phyloP scores from a whole-genome alignment of 352 stramenopile genomes.

The Phytophthora podocarpi region DNA sequence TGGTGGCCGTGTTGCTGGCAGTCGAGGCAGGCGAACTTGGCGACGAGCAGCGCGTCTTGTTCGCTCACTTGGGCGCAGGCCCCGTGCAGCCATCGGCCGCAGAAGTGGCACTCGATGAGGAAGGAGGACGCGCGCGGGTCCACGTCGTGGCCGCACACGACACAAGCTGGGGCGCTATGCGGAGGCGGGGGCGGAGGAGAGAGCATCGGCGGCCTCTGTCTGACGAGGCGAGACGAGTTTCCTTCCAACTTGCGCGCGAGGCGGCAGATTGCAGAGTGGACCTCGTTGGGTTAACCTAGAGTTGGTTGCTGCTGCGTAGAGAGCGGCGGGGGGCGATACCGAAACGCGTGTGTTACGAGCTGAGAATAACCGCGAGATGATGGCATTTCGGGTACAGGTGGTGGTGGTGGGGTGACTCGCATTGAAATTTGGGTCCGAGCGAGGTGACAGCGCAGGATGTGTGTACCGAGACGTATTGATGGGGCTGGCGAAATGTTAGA shows the following conservation, averaged over 20 bases:
- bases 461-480: slow-evolving; percentile 27
- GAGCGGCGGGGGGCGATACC: slow-evolving; percentile 11
- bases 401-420: too few species aligned
- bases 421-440: neutral
- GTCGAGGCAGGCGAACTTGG: slow-evolving; percentile 54
- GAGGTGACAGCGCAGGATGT: slow-evolving; percentile 7
- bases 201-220: too few species aligned
- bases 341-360: slow-evolving; percentile 19
- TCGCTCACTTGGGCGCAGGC: slow-evolving; percentile 60
- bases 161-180: slow-evolving; percentile 10
- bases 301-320: slow-evolving; percentile 1
- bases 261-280: slow-evolving; percentile 23
- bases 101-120: slow-evolving; percentile 74
- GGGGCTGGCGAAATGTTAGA: slow-evolving; percentile 3
- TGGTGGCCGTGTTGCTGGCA: slow-evolving; percentile 49
- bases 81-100: slow-evolving; percentile 66
- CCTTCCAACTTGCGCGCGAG: slow-evolving; percentile 19
- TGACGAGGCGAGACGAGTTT: too few species aligned
- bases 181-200: neutral
- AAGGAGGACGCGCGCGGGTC: slow-evolving; percentile 43
- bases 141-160: slow-evolving; percentile 34
- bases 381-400: slow-evolving; percentile 13
- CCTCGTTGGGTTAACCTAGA: slow-evolving; percentile 12
- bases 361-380: slow-evolving; percentile 18
- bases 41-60: slow-evolving; percentile 58